Percentiles rank a stretch among this genome's conserved stretches.
Conservation (phyloP, 768 basidiomycete species). For the Leccinum arenicola region DNA sequence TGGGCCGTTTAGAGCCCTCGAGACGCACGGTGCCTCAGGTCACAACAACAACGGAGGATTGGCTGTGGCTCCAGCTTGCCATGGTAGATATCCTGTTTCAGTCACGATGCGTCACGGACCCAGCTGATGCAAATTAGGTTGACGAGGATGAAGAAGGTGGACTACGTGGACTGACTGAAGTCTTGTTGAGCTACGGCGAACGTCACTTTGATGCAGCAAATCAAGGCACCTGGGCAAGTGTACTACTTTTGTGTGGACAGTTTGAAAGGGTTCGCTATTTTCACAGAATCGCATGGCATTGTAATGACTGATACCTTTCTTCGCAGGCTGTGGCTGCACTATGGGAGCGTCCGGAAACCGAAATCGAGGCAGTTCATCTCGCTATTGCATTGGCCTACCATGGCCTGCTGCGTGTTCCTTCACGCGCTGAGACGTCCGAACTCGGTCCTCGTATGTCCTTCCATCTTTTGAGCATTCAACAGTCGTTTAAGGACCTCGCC, state of each 20-base stretch:
- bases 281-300: background rate
- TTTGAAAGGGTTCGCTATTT: conserved; percentile 75
- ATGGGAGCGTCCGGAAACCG: conserved; percentile 82
- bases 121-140: conserved; percentile 40
- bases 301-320: background rate
- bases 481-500: background rate
- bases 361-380: conserved; percentile 92
- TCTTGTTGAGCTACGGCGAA: conserved; percentile 73
- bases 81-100: conserved; percentile 47
- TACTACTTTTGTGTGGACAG: conserved; percentile 88
- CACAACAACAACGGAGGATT: conserved; percentile 93
- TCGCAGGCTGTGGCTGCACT: conserved; percentile 83
- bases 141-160: conserved; percentile 83
- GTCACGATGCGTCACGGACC: background rate
- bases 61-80: conserved; percentile 95
- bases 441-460: conserved; percentile 68
- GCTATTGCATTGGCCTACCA: conserved; percentile 92
- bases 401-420: conserved; percentile 82
- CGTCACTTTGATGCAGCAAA: conserved; percentile 73
- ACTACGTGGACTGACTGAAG: conserved; percentile 70
- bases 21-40: conserved; percentile 79
- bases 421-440: conserved; percentile 78
- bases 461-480: background rate
- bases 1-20: conserved; percentile 86
- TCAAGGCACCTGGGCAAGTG: conserved; percentile 74